Evolutionary conservation across 2,329 filamentous ascomycete genomes (phyloP), one percentile per base, ranked within the genome.

Genomic region (Grosmannia serpens): DNA sequence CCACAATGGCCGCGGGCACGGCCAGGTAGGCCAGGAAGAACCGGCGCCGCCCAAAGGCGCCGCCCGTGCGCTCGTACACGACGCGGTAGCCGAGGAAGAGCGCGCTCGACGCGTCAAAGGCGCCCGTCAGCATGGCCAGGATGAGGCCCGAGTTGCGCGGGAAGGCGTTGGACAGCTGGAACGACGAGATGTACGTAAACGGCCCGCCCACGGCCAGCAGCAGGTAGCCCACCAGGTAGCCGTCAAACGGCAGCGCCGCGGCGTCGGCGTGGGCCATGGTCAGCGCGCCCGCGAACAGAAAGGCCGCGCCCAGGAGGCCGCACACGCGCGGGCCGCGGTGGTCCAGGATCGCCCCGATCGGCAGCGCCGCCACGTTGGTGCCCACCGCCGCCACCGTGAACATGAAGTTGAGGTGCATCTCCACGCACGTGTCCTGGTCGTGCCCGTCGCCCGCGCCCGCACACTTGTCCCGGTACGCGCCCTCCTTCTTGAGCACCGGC

Each of bases 331-430:
- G 91, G 1, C 91, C 91, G 67, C 83, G 91, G 62, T 84, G 79
- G 71, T 96, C 91, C 26, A 96, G 80, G 51, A 95, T 86, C 3
- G 89, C 88, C 52, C 91, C 91, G 13, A 95, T 84, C 2, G 91
- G 89, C 8, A 96, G 77, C 15, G 91, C 91, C 47, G 85, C 89
- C 15, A 95, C 87, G 66, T 96, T 96, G 46, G 91, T 95, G 8
- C 83, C 87, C 11, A 95, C 90, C 17, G 90, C 91, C 15, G 91
- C 91, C 47, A 91, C 81, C 7, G 90, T 95, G 76, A 96, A 96
- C 88, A 95, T 95, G 64, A 96, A 75, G 70, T 96, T 96, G 59
- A 96, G 79, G 60, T 78, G 78, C 57, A 84, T 81, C 66, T 83
- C 81, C 59, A 77, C 73, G 68, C 71, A 81, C n/a, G 70, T 74